Conservation (phyloP, 2,329 filamentous ascomycete species). For the Microcera coccophila region DNA sequence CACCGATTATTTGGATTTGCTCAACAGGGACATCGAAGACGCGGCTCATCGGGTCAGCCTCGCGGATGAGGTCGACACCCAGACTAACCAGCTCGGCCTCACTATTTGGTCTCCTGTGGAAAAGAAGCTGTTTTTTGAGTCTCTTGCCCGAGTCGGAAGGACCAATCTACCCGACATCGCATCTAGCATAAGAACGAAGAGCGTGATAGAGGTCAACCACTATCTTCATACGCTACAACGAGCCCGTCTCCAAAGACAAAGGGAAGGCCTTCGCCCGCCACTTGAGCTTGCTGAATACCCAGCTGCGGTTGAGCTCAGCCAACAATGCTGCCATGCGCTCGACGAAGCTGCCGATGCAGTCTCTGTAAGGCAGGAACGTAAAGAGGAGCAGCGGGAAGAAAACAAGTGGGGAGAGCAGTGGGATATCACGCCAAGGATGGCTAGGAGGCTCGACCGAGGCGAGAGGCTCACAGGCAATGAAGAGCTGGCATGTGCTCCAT, state of each 20-base stretch:
- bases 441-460: conserved; percentile 26
- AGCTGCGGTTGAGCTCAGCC: conserved; percentile 68
- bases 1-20: conserved; percentile 44
- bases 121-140: conserved; percentile 66
- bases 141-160: conserved; percentile 60
- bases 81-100: conserved; percentile 60
- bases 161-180: conserved; percentile 62
- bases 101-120: conserved; percentile 67
- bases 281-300: conserved; percentile 57
- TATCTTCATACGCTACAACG: conserved; percentile 63
- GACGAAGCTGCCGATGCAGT: conserved; percentile 67
- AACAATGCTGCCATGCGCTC: conserved; percentile 60
- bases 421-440: conserved; percentile 53
- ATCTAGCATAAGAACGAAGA: conserved; percentile 64
- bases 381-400: conserved; percentile 59
- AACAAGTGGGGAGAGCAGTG: conserved; percentile 60
- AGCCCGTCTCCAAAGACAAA: conserved; percentile 40
- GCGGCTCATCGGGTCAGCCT: conserved; percentile 38
- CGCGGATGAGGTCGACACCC: conserved; percentile 30
- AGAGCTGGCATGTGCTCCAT: conserved; percentile 45
- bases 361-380: conserved; percentile 58
- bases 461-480: conserved; percentile 12
- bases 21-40: conserved; percentile 58
- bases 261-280: conserved; percentile 28
- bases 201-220: conserved; percentile 66